phyloP scores from a whole-genome alignment of 2,329 filamentous ascomycete species.

The Penicillium sumatraense region DNA sequence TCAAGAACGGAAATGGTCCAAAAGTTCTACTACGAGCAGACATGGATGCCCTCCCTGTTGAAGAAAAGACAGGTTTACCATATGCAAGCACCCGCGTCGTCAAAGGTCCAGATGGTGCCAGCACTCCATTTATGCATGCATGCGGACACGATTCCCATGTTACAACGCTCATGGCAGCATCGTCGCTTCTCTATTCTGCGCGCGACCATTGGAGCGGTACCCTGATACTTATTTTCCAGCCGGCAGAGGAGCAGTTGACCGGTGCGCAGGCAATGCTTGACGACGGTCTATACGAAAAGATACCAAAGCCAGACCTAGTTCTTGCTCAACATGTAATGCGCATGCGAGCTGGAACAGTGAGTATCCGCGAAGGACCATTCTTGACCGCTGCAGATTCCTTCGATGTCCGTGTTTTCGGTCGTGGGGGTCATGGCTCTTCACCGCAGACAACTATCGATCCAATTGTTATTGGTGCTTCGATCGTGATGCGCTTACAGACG shows the following conservation, averaged over 20 bases:
- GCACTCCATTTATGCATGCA: conserved; percentile 68
- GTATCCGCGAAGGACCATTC: conserved; percentile 37
- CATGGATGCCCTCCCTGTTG: conserved; percentile 64
- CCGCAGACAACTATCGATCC: conserved; percentile 55
- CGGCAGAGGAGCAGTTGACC: conserved; percentile 63
- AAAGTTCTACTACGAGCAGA: conserved; percentile 65
- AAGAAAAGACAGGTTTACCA: conserved; percentile 58
- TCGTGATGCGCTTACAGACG: conserved; percentile 47
- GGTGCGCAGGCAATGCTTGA: conserved; percentile 65
- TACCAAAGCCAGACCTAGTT: conserved; percentile 61
- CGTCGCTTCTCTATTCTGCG: conserved; percentile 52
- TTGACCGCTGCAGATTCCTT: conserved; percentile 43
- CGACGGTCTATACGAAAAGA: conserved; percentile 59
- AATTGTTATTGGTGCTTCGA: conserved; percentile 48
- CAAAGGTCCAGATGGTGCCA: conserved; percentile 51
- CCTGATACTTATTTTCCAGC: conserved; percentile 65
- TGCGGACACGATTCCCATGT: conserved; percentile 73
- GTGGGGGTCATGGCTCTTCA: conserved; percentile 49
- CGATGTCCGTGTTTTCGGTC: conserved; percentile 45
- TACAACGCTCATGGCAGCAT: conserved; percentile 60
- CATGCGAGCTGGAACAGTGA: conserved; percentile 42
- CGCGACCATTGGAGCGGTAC: conserved; percentile 61
- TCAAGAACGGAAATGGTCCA: conserved; percentile 60
- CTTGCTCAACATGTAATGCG: conserved; percentile 60
- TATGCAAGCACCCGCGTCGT: conserved; percentile 59